Evolutionary conservation across 352 stramenopile genomes (phyloP), one percentile per base, ranked within the genome.

Genomic region (Globisporangium spinosum): DNA sequence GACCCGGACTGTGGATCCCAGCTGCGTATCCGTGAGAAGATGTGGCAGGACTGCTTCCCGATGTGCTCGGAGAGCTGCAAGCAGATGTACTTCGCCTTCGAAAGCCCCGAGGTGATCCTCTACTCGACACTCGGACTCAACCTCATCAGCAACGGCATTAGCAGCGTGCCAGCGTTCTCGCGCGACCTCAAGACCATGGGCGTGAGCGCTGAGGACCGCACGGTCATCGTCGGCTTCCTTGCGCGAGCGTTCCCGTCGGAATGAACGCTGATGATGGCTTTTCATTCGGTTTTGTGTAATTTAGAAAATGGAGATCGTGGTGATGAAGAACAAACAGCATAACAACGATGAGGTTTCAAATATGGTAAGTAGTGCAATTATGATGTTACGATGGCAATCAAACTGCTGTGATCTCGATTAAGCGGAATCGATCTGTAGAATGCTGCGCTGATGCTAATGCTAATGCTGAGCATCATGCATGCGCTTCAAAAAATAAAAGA

Each of bases 111-210:
- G 43, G 81, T 93, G 32, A 85, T 95, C n/a, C 58, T 95, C 27
- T 92, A 94, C 72, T 77, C 87, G 45, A 93, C 87, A 34, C 62
- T 95, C 45, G 87, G 87, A 2, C 82, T 95, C 15, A 93, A 93
- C 51, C 80, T 95, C 64, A 91, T 95, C 67, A 89, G 83, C 75
- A 92, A 92, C 59, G 85, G 87, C 62, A 92, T 90, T 65, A 91
- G 80, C 65, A 93, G 82, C 59, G 87, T 95, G 23, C 81, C 85
- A 45, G 77, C 85, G 25, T 95, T 92, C 66, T 94, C 85, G 12
- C 73, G 87, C 20, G 87, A 95, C 70, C 81, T 95, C 49, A 90
- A 90, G 56, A 83, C 67, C 62, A 85, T 94, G 75, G 82, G 82
- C 22, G 80, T 93, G 17, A 87, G 73, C 62, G 77, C 85, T 22